Evolutionary conservation across 2,329 filamentous ascomycete genomes (phyloP).

Genomic region (Alternaria sp.): DNA sequence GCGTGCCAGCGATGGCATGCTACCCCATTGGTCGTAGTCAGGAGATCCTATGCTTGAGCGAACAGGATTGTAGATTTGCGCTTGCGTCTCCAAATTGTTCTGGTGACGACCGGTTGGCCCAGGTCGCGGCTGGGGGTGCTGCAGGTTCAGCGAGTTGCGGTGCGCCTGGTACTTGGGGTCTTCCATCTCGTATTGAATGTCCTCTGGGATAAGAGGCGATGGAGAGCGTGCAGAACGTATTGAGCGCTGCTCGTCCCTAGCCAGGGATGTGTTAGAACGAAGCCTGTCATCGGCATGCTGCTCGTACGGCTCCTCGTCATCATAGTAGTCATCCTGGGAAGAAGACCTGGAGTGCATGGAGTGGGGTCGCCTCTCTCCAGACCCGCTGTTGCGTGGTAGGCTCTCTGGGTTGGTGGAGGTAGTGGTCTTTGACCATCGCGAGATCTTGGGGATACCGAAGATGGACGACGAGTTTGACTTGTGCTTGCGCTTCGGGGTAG

Average conservation of each 20-base stretch:
- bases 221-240: slow-evolving; percentile 54
- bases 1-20: slow-evolving; percentile 51
- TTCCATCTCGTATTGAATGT: slow-evolving; percentile 55
- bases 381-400: slow-evolving; percentile 68
- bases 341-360: slow-evolving; percentile 76
- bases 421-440: slow-evolving; percentile 96
- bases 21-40: slow-evolving; percentile 58
- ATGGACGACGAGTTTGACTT: slow-evolving; percentile 82
- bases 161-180: slow-evolving; percentile 84
- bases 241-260: slow-evolving; percentile 33
- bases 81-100: slow-evolving; percentile 74
- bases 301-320: slow-evolving; percentile 63
- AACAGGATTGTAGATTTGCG: slow-evolving; percentile 66
- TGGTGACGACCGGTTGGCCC: slow-evolving; percentile 78
- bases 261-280: slow-evolving; percentile 49
- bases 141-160: slow-evolving; percentile 78
- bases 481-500: slow-evolving; percentile 84
- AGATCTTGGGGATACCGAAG: slow-evolving; percentile 82
- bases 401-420: slow-evolving; percentile 83
- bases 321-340: slow-evolving; percentile 72
- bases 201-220: slow-evolving; percentile 60
- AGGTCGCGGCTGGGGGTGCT: slow-evolving; percentile 78
- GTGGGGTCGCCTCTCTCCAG: slow-evolving; percentile 66
- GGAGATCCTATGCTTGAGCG: slow-evolving; percentile 30
- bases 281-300: slow-evolving; percentile 65